Evolutionary conservation across 345 rosid genomes (phyloP), one percentile per base, ranked within the genome.

Genomic region (Bruguiera parviflora): DNA sequence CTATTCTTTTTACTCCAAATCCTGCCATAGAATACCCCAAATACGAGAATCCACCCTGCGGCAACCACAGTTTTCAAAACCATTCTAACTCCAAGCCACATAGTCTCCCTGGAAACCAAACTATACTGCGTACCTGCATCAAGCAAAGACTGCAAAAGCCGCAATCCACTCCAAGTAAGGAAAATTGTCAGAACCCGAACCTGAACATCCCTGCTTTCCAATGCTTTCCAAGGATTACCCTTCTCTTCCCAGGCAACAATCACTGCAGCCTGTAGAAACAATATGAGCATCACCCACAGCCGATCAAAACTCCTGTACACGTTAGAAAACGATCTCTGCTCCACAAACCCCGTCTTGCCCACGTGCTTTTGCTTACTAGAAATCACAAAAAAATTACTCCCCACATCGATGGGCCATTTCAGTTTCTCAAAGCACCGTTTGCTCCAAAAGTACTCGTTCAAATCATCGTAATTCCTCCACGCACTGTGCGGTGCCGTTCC

Each of bases 371-470:
- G 72, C 77, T 51, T 77, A 13, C 83, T 78, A 0, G 87, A 74
- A 5, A 81, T 73, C 20, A 83, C 89, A 6, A 94, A 94, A 79
- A 87, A 94, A 69, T 85, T 89, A 60, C 97, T 87, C 5, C 86
- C 84, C 19, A 69, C 61, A 55, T 94, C 92, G 53, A 91, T 77
- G 27, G 95, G 98, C 98, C 98, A 94, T 73, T 87, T 94, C 65
- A 94, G 77, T 70, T 86, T 89, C 70, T 85, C 75, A 67, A 94
- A 89, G 51, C 96, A 92, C 80, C 97, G 85, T 83, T 71, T 89
- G 11, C 88, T 88, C 98, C 98, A 94, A 69, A 94, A 94, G 67
- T 94, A 94, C 92, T 94, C 98, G 22, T 94, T 94, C 59, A 94
- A 67, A 70, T 94, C 98, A 55, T 91, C 98, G 61, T 94, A 94